A percentile compares a stretch with the other conserved stretches of the same genome.
Evolutionary conservation across 2,329 filamentous ascomycete species (phyloP).

Genomic region (Sclerotinia sclerotiorum): DNA sequence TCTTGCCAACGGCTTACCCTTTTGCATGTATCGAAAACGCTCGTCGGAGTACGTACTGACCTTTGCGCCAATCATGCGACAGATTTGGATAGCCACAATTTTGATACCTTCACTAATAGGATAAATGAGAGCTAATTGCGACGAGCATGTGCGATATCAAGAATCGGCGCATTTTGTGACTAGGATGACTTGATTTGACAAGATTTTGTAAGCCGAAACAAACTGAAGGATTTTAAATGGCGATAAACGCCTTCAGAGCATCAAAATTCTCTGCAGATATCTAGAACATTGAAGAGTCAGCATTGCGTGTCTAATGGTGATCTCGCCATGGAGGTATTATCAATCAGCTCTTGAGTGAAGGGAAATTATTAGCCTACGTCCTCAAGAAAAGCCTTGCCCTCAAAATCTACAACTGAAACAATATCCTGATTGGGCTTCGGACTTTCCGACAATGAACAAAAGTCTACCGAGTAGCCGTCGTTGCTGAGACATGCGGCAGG

Average conservation of each 20-base stretch:
- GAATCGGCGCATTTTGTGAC: constrained; percentile 40
- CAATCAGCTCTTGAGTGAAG: not conserved
- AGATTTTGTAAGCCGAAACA: constrained; percentile 42
- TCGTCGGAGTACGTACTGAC: not conserved
- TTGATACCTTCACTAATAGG: constrained; percentile 40
- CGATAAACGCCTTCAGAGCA: constrained; percentile 19
- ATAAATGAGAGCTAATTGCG: constrained; percentile 38
- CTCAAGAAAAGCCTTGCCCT: not conserved
- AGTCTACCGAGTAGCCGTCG: not conserved
- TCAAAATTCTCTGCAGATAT: not conserved
- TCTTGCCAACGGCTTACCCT: constrained; percentile 28
- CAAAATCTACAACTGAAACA: not conserved
- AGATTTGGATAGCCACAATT: constrained; percentile 39
- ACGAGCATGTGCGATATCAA: constrained; percentile 40
- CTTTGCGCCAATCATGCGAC: constrained; percentile 38
- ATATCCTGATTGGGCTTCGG: not conserved
- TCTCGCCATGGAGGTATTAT: too few species aligned
- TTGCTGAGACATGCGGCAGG: not conserved
- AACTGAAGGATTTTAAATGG: constrained; percentile 18
- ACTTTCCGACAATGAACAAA: not conserved
- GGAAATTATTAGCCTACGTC: not conserved
- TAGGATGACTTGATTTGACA: constrained; percentile 31
- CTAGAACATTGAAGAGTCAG: not conserved
- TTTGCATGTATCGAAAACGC: constrained; percentile 27
- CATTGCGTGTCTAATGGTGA: not conserved